A percentile compares a stretch with the other conserved stretches of the same genome.
phyloP scores from a whole-genome alignment of 176 grass and related monocot species.

The Pontederia crassipes region DNA sequence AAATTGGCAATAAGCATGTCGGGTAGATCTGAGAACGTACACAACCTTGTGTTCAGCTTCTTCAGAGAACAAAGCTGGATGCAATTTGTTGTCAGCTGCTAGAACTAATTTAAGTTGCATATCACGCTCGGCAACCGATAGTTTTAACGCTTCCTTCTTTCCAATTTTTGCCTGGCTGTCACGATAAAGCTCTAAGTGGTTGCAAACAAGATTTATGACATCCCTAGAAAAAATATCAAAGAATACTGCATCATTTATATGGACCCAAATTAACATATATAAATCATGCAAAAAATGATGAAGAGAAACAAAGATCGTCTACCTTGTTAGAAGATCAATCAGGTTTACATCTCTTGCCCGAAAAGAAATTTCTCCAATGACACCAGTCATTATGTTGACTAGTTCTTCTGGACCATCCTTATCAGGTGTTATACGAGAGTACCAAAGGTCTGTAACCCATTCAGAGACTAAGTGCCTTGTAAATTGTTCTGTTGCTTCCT shows the following conservation, averaged over 20 bases:
- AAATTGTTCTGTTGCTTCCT: constrained; percentile 75
- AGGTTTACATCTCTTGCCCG: constrained; percentile 70
- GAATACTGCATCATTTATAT: not conserved
- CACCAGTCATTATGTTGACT: constrained; percentile 39
- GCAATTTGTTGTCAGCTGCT: constrained; percentile 61
- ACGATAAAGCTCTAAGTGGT: constrained; percentile 70
- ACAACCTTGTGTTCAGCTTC: constrained; percentile 77
- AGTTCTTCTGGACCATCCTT: constrained; percentile 72
- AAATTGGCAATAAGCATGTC: no score
- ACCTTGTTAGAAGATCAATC: constrained; percentile 82
- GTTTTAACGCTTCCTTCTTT: constrained; percentile 55
- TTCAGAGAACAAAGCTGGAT: constrained; percentile 64
- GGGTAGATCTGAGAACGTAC: no score
- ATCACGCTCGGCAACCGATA: constrained; percentile 48
- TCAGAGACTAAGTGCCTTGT: constrained; percentile 71
- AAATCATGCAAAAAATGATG: not conserved
- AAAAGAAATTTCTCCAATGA: constrained; percentile 64
- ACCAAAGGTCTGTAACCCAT: constrained; percentile 96
- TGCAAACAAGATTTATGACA: constrained; percentile 62
- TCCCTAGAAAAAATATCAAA: constrained; percentile 30
- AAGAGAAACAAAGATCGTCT: constrained; percentile 12
- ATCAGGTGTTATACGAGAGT: constrained; percentile 80
- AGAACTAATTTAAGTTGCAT: constrained; percentile 65
- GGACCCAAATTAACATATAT: constrained; percentile 4
- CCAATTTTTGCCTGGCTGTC: constrained; percentile 71